phyloP scores from a whole-genome alignment of 345 rosid species.

The Acer campestre region DNA sequence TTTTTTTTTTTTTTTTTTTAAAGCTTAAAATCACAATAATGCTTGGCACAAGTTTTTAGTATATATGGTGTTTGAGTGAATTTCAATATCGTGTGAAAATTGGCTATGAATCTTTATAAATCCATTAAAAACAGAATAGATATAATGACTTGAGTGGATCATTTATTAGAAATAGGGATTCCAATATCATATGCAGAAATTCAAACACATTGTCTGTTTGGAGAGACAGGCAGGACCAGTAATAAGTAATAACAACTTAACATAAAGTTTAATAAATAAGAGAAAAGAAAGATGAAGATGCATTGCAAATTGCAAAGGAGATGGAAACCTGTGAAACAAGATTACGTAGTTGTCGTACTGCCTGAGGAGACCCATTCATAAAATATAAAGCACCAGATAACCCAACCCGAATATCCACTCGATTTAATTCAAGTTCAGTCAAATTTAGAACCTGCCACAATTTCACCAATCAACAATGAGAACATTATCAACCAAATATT shows the following conservation, averaged over 20 bases:
- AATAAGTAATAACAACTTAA: not conserved
- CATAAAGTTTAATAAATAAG: not conserved
- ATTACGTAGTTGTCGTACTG: conserved; percentile 87
- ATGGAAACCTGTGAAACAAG: conserved; percentile 88
- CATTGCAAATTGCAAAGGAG: conserved; percentile 11
- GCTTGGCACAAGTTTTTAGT: not conserved
- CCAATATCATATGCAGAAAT: not conserved
- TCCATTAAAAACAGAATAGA: not conserved
- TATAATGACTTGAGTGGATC: not conserved
- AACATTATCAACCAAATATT: conserved; percentile 6
- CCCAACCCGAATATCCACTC: conserved; percentile 95
- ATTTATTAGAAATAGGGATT: not conserved
- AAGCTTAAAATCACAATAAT: not conserved
- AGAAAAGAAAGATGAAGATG: conserved; percentile 2
- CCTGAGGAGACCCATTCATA: conserved; percentile 99
- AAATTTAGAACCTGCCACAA: conserved; percentile 78
- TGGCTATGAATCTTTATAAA: not conserved
- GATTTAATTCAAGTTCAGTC: conserved; percentile 89
- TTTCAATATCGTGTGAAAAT: not conserved
- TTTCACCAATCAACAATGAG: conserved; percentile 20
- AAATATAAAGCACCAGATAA: conserved; percentile 86
- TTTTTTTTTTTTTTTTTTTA: too few relatives aligned
- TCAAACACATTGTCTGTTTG: not conserved
- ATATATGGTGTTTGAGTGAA: not conserved
- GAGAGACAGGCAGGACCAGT: not conserved